Conservation (phyloP, 2,329 filamentous ascomycete genomes). For the Claviceps sp. region DNA sequence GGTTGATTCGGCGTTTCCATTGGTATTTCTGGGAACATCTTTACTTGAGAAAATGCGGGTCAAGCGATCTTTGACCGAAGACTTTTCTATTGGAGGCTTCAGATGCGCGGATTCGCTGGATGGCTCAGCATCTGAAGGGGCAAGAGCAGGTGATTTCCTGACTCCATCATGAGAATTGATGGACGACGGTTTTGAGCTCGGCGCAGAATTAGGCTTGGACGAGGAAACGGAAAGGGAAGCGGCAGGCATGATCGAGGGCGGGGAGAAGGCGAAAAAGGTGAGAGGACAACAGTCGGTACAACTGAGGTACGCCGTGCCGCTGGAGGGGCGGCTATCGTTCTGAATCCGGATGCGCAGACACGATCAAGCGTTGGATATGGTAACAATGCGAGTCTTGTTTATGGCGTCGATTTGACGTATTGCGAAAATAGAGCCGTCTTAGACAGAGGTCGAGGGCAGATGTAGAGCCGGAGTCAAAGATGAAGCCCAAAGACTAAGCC, state of each 20-base stretch:
- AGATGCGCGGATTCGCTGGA: conserved; percentile 11
- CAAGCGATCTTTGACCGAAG: conserved; percentile 50
- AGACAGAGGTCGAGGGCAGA: neutral
- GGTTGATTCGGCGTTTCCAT: conserved; percentile 20
- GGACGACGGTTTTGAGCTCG: conserved; percentile 6
- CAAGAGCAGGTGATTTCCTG: conserved; percentile 26
- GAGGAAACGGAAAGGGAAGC: conserved; percentile 2
- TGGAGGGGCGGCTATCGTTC: neutral
- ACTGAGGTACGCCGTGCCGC: conserved; percentile 1
- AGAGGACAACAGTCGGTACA: neutral
- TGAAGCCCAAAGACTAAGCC: neutral
- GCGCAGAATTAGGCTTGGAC: conserved; percentile 5
- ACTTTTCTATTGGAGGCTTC: conserved; percentile 34
- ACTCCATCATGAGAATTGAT: conserved; percentile 27
- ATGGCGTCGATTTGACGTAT: neutral
- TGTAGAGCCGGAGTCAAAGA: neutral
- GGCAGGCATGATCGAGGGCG: conserved; percentile 2
- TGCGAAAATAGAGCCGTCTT: neutral
- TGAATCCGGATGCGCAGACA: neutral
- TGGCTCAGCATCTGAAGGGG: conserved; percentile 25
- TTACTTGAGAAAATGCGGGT: conserved; percentile 53
- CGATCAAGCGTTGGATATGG: neutral
- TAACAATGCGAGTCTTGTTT: neutral
- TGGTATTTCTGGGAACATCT: conserved; percentile 26
- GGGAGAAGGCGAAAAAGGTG: neutral